Evolutionary conservation across 78 protist species (phyloP), one percentile per base, ranked within the genome.

Genomic region (Anaeramoeba flamelloides): DNA sequence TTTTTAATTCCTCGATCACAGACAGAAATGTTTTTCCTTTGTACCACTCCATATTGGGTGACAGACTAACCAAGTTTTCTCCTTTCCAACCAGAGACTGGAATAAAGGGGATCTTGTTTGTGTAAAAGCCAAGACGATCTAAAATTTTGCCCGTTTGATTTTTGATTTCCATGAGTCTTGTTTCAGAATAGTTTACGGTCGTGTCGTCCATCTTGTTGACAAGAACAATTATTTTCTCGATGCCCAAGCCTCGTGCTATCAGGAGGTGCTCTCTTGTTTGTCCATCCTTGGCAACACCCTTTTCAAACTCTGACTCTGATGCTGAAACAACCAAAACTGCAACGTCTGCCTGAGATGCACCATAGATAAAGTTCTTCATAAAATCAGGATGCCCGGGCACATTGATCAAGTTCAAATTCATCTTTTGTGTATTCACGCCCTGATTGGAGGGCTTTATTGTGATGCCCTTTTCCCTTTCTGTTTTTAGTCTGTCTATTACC

Each of bases 381-480:
- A 93, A 97, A 74, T 95, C 99, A 0, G 89, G 53, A 82, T 97
- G 99, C 4, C 99, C 99, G 34, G 99, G 99, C 3, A 98, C 95
- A 74, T 97, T 98, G 36, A 97, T 79, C n/a, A 95, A 77, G 26
- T 94, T 88, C 36, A 97, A 81, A n/a, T 36, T 64, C 34, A 82
- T 0, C 64, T 81, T 41, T 64, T 64, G 38, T 30, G 74, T 64
- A n/a, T 64, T 30, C 74, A 64, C 38, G 38, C 74, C 38, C 26
- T 64, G 74, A 26, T n/a, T 26, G 38, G 74, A 64, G 38, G 38
- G 38, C 38, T 64, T 64, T 26, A 64, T 64, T 64, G 74, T 64
- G 74, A 64, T 64, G 74, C 74, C 74, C 38, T 30, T 26, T 64
- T 64, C 74, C 74, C 74, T 64, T 30, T 38, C 83, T 1, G 38